phyloP scores from a whole-genome alignment of 1,139 yeast genomes.

The Blastobotrys aristatus region DNA sequence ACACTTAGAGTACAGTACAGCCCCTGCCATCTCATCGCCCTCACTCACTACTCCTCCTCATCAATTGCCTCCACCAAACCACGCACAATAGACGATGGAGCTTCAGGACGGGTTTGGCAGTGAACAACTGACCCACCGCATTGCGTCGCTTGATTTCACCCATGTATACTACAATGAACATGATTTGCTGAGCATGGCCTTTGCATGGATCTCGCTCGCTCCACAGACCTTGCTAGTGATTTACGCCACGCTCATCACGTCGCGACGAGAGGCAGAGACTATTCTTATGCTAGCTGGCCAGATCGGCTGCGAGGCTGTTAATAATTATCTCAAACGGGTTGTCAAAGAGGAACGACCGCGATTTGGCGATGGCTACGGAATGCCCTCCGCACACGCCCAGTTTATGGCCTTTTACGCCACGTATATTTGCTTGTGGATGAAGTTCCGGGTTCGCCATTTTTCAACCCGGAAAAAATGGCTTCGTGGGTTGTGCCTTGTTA shows the following conservation, averaged over 20 bases:
- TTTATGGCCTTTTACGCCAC: conserved; percentile 83
- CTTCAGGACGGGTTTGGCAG: neutral
- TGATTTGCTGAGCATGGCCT: conserved; percentile 53
- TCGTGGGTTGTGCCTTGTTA: conserved; percentile 24
- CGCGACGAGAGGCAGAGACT: conserved; percentile 82
- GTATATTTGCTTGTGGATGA: conserved; percentile 52
- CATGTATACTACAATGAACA: conserved; percentile 72
- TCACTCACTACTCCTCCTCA: too few relatives aligned
- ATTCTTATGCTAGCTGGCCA: conserved; percentile 84
- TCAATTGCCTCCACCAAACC: too few relatives aligned
- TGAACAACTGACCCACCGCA: neutral
- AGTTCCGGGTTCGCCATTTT: conserved; percentile 40
- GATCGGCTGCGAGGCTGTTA: conserved; percentile 66
- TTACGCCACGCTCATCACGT: conserved; percentile 76
- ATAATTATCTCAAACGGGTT: conserved; percentile 59
- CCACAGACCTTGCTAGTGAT: conserved; percentile 79
- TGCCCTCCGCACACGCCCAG: conserved; percentile 97
- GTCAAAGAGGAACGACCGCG: conserved; percentile 75
- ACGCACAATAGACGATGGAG: too few relatives aligned
- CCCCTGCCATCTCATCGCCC: too few relatives aligned
- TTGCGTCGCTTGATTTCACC: conserved; percentile 39
- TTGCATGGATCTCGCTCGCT: conserved; percentile 72
- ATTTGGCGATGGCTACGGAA: conserved; percentile 63
- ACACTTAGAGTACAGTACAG: too few relatives aligned
- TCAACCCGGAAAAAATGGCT: conserved; percentile 28